Evolutionary conservation across 169 alveolate genomes (phyloP).

Genomic region (Babesia ovis): DNA sequence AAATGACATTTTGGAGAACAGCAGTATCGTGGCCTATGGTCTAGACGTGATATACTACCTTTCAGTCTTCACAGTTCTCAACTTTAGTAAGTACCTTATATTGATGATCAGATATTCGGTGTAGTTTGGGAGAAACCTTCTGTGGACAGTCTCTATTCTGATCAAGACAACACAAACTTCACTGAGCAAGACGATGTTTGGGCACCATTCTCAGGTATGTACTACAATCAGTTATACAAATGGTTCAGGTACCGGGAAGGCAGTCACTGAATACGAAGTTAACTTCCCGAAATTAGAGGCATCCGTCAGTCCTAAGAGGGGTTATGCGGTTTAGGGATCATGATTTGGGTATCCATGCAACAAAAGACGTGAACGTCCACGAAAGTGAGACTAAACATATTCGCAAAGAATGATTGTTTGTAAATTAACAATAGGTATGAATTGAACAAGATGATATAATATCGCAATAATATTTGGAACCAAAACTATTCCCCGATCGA

Average conservation of each 20-base stretch:
- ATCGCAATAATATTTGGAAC: too few species aligned
- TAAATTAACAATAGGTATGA: too few species aligned
- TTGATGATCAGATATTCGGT: background rate
- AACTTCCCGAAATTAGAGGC: background rate
- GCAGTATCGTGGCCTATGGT: slow-evolving; percentile 9
- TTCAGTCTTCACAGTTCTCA: slow-evolving; percentile 17
- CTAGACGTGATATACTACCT: slow-evolving; percentile 32
- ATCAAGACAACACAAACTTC: slow-evolving; percentile 7
- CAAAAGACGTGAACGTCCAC: too few species aligned
- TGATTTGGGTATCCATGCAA: too few species aligned
- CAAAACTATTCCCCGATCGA: too few species aligned
- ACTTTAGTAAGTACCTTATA: slow-evolving; percentile 17
- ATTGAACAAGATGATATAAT: too few species aligned
- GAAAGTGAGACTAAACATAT: too few species aligned
- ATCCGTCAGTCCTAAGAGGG: background rate
- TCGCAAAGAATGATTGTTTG: too few species aligned
- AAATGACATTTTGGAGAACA: background rate
- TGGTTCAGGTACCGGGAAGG: slow-evolving; percentile 24
- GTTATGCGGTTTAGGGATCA: background rate
- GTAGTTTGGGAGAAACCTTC: slow-evolving; percentile 63
- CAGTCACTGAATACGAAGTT: slow-evolving; percentile 18
- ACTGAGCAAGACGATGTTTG: slow-evolving; percentile 46
- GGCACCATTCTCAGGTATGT: slow-evolving; percentile 59
- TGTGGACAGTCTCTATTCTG: background rate
- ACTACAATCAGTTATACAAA: background rate